phyloP scores from a whole-genome alignment of 1,139 yeast species.

The Saccharomyces pastorianus region DNA sequence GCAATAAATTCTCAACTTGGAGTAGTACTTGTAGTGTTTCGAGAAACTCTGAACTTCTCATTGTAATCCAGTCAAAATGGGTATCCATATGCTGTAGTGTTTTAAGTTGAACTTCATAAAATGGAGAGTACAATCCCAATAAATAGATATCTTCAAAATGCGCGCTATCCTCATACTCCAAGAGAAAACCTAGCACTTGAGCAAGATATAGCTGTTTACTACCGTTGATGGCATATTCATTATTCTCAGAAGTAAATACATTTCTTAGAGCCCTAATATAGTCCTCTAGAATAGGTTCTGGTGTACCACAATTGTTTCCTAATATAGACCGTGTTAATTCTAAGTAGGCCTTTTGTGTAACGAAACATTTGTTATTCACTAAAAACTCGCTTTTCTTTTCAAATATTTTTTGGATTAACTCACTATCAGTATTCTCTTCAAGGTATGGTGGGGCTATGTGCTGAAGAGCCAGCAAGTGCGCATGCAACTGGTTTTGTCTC shows the following conservation, averaged over 20 bases:
- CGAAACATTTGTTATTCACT: not conserved
- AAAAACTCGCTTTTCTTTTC: not conserved
- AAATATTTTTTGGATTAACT: not conserved
- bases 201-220: conserved; percentile 39
- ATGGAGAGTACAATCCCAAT: conserved; percentile 34
- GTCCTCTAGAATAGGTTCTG: not conserved
- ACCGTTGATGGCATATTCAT: conserved; percentile 32
- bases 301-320: not conserved
- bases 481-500: conserved; percentile 48
- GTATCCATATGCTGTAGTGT: conserved; percentile 33
- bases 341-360: not conserved
- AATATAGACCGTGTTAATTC: not conserved
- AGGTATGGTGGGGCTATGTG: conserved; percentile 13
- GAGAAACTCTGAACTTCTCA: conserved; percentile 12
- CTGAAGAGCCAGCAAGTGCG: conserved; percentile 44
- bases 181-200: conserved; percentile 30
- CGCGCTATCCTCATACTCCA: conserved; percentile 21
- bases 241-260: conserved; percentile 29
- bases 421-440: not conserved
- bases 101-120: conserved; percentile 44
- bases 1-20: conserved; percentile 33
- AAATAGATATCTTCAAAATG: conserved; percentile 27
- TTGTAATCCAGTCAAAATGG: conserved; percentile 12
- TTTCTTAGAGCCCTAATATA: conserved; percentile 16
- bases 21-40: conserved; percentile 30